A percentile compares a stretch with the other conserved stretches of the same genome.
Evolutionary conservation across 352 stramenopile genomes (phyloP).

Genomic region (Phytopythium ostracodes): DNA sequence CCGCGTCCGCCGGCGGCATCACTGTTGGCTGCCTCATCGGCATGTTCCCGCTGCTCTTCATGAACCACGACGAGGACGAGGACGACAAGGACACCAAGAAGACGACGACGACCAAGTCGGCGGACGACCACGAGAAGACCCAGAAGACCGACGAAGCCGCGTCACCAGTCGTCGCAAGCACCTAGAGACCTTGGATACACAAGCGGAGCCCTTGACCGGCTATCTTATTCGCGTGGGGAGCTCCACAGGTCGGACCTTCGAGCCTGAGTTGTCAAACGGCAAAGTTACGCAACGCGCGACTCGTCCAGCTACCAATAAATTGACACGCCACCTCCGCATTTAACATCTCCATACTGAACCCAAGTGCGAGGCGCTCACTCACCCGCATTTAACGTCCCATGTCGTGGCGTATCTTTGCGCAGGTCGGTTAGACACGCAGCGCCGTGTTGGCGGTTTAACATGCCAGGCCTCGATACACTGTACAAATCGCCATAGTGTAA

Average conservation of each 20-base stretch:
- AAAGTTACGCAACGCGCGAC: constrained; percentile 3
- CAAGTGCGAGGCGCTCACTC: neutral
- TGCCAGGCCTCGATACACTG: neutral
- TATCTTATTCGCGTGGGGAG: neutral
- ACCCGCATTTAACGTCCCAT: constrained; percentile 1
- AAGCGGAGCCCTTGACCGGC: neutral
- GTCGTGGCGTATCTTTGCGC: constrained; percentile 5
- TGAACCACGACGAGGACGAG: constrained; percentile 69
- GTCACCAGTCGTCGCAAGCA: neutral
- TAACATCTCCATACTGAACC: neutral
- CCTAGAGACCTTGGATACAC: neutral
- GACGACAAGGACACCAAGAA: constrained; percentile 24
- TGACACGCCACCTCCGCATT: neutral
- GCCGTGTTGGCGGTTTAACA: neutral
- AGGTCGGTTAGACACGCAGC: constrained; percentile 1
- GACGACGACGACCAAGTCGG: constrained; percentile 1
- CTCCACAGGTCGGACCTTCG: neutral
- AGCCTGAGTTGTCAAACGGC: neutral
- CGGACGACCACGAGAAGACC: neutral
- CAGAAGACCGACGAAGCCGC: neutral
- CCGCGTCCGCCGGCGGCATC: constrained; percentile 79
- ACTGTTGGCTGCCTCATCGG: constrained; percentile 86
- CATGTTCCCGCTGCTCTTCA: constrained; percentile 90
- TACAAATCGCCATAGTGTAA: constrained; percentile 3
- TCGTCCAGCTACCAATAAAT: neutral